These are phyloP conservation scores for Tetraselmis chui DNA, from an alignment of 139 green algal genomes.

Conservation along the genomic window DNA sequence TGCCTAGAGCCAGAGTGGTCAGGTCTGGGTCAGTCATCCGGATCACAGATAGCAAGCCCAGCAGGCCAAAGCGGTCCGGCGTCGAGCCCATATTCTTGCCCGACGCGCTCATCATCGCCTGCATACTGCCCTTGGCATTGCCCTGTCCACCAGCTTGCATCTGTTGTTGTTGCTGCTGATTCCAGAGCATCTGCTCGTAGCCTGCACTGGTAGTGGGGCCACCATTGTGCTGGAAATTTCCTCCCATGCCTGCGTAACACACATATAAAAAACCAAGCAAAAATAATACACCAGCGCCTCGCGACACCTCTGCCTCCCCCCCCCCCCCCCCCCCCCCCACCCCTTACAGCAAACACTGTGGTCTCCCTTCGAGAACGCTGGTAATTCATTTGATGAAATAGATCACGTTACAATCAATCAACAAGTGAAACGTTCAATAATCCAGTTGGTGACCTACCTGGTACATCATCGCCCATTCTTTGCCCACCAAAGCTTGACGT, in stretches of 20 bases:
- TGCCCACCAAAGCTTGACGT: background rate
- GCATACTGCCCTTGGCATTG: background rate
- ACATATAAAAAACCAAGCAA: background rate
- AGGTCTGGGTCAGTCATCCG: slow-evolving; percentile 87
- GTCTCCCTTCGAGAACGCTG: background rate
- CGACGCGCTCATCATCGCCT: background rate
- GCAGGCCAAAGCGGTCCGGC: slow-evolving; percentile 77
- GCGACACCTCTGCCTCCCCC: background rate
- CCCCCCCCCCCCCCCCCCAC: background rate
- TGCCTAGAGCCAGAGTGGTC: slow-evolving; percentile 90
- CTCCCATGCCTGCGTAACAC: background rate
- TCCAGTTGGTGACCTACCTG: background rate
- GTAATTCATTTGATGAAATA: no score
- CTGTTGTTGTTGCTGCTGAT: slow-evolving; percentile 22
- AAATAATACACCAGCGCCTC: background rate
- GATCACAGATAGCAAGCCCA: slow-evolving; percentile 90
- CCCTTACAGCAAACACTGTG: background rate
- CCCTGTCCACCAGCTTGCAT: background rate
- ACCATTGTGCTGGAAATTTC: slow-evolving; percentile 8
- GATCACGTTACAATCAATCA: no score
- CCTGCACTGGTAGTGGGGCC: background rate
- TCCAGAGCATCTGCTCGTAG: slow-evolving; percentile 13
- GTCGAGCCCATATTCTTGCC: slow-evolving; percentile 8
- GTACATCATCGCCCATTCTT: background rate
- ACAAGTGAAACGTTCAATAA: no score